Conservation (phyloP, 225 moss, liverwort and hornwort species). For the Ulota crispa region DNA sequence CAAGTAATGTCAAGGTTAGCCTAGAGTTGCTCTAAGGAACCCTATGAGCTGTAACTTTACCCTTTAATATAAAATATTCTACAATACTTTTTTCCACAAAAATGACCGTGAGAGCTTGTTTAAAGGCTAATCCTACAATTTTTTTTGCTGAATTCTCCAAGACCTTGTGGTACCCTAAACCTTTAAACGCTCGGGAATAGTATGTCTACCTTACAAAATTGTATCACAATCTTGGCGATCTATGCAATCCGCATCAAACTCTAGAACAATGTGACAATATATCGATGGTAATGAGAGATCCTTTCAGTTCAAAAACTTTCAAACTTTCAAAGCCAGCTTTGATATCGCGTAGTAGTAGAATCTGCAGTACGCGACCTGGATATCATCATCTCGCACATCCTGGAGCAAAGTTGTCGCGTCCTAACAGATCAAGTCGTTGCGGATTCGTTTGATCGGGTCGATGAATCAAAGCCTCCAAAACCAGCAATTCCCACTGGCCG, state of each 20-base stretch:
- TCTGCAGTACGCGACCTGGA: neutral
- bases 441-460: constrained; percentile 21
- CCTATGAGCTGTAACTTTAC: too few species aligned
- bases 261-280: neutral
- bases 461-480: constrained; percentile 39
- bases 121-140: too few species aligned
- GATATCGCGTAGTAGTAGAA: neutral
- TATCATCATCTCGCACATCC: constrained; percentile 24
- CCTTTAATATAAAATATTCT: too few species aligned
- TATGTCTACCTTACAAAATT: neutral
- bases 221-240: neutral
- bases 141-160: too few species aligned
- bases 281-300: neutral
- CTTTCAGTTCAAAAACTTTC: neutral
- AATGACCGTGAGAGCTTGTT: too few species aligned
- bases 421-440: constrained; percentile 31
- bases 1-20: too few species aligned
- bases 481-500: constrained; percentile 35
- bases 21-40: too few species aligned
- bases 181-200: too few species aligned
- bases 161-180: too few species aligned
- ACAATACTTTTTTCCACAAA: too few species aligned
- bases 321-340: neutral
- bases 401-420: constrained; percentile 7
- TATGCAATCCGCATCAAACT: neutral